These are phyloP conservation scores for Brasenia schreberi DNA, from an alignment of 164 flowering plant genomes.

Conservation along the genomic window DNA sequence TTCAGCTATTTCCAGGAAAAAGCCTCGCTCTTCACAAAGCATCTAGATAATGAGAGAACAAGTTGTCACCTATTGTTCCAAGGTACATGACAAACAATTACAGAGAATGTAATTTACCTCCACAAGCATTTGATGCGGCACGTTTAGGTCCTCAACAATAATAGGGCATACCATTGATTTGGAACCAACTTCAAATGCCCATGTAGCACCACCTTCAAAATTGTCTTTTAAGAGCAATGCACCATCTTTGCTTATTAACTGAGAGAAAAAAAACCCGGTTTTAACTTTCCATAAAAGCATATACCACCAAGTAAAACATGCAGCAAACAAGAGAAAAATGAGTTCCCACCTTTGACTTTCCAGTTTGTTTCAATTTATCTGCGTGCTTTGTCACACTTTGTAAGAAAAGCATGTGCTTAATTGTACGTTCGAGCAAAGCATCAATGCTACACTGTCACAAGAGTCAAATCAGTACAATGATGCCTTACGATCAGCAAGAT, in stretches of 20 bases:
- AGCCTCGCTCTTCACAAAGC: conserved; percentile 77
- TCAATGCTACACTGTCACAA: conserved; percentile 91
- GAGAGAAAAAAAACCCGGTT: not conserved
- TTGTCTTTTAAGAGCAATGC: conserved; percentile 52
- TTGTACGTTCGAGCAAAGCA: conserved; percentile 83
- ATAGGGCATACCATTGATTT: conserved; percentile 87
- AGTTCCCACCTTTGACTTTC: conserved; percentile 52
- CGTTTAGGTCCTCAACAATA: conserved; percentile 77
- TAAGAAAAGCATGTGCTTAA: conserved; percentile 98
- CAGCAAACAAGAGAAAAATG: not conserved
- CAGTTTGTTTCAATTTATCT: conserved; percentile 76
- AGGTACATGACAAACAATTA: not conserved
- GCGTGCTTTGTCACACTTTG: conserved; percentile 97
- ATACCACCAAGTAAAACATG: not conserved
- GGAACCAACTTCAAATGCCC: conserved; percentile 94
- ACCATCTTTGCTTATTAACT: conserved; percentile 62
- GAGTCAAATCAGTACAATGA: not conserved
- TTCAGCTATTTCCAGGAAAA: conserved; percentile 83
- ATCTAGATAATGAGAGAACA: conserved; percentile 29
- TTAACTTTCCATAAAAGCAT: not conserved
- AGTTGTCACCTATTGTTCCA: not conserved
- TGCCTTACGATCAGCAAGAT: not conserved
- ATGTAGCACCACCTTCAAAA: conserved; percentile 80
- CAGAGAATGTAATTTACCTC: conserved; percentile 42
- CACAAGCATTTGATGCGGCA: conserved; percentile 88